A percentile compares a stretch with the other conserved stretches of the same genome.
Conservation (phyloP, 768 basidiomycete species). For the Mycena latifolia region DNA sequence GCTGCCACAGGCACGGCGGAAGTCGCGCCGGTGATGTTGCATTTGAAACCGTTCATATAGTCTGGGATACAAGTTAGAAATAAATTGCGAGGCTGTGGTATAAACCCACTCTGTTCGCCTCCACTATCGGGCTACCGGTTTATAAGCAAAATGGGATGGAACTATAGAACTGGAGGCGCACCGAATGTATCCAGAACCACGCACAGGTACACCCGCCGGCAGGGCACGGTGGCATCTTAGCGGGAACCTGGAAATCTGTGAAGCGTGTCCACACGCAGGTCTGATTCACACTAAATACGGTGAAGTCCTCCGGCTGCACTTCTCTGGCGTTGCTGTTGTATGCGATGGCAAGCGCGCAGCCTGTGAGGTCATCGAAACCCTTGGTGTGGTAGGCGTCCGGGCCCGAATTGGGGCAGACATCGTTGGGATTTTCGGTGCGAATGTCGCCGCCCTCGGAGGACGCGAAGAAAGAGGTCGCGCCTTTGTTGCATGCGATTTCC, state of each 20-base stretch:
- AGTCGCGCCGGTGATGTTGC: constrained; percentile 67
- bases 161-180: constrained; percentile 39
- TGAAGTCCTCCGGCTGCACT: constrained; percentile 77
- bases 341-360: constrained; percentile 81
- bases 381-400: constrained; percentile 66
- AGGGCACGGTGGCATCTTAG: constrained; percentile 76
- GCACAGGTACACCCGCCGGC: constrained; percentile 74
- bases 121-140: constrained; percentile 59
- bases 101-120: constrained; percentile 68
- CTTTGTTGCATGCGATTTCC: constrained; percentile 72
- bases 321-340: constrained; percentile 72
- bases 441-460: constrained; percentile 67
- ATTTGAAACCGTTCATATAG: constrained; percentile 84
- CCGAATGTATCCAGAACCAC: constrained; percentile 81
- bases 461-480: constrained; percentile 68
- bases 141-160: neutral
- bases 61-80: constrained; percentile 47
- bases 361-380: constrained; percentile 64
- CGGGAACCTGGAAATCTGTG: constrained; percentile 77
- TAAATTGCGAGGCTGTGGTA: neutral
- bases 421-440: constrained; percentile 60
- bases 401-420: constrained; percentile 63
- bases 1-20: constrained; percentile 65
- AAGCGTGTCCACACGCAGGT: constrained; percentile 80
- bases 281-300: constrained; percentile 81